Base-by-base conservation (phyloP, 352 stramenopile genomes). In the Plasmopara muralis region DNA sequence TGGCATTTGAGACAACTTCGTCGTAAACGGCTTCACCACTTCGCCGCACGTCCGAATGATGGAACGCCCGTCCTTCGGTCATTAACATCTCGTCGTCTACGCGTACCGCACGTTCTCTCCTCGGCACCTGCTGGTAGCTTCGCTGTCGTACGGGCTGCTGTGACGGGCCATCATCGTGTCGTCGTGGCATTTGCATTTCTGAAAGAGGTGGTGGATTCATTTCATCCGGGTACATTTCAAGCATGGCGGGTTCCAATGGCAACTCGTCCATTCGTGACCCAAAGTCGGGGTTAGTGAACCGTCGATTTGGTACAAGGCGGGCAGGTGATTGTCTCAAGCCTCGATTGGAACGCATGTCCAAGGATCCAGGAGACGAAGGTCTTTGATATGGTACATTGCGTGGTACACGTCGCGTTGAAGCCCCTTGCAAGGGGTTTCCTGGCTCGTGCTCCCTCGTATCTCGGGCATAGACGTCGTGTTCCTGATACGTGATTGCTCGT, bases 371-470 rank as follows among this genome's bases (percentile, higher is more conserved):
- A 6, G 50, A 50, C 31, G 50, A 47, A 9, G 49, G 20, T 12
- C 45, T 33, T 15, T 50, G 37, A 16, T 46, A 35, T 14, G 68
- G 59, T n/a, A 68, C 39, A 9, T 69, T 74, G 10, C 71, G 66
- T 18, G 78, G 70, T 41, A 82, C 73, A 10, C 64, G 62, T 15
- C 55, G 47, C 18, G 63, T 53, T 9, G 52, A 52, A 10, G 68
- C 56, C 13, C 60, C 63, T 5, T 30, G 34, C 34, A 56, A 20
- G 29, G 50, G 29, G n/a, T 50, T 31, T 15, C 47, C 6, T 13
- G 43, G 9, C 5, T 58, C 62, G 31, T 47, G 44, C 9, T 42
- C 47, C n/a, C 60, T 58, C 14, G 40, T 33, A 12, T 65, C 61
- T 14, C 49, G 57, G 28, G 47, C 45, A 50, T 70, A 66, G 1